These are phyloP conservation scores for Sphagnum fallax DNA, from an alignment of 228 moss, liverwort and hornwort genomes.

Conservation along the genomic window DNA sequence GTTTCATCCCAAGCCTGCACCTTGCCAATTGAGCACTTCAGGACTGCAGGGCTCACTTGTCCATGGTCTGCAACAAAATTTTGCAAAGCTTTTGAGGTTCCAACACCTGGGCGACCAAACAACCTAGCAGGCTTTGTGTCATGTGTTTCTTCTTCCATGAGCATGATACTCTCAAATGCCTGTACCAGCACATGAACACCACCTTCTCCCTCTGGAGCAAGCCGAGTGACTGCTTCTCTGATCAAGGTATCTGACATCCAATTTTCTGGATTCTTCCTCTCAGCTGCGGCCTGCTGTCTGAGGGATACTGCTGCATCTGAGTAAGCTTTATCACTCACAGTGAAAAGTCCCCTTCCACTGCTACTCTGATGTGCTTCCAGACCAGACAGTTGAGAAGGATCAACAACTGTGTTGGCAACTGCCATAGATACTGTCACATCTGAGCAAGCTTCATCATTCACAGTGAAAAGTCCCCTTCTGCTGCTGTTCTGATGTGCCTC, in stretches of 20 bases:
- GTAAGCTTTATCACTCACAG: conserved; percentile 1
- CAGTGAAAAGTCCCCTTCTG: conserved; percentile 15
- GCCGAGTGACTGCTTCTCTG: conserved; percentile 52
- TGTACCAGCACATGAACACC: conserved; percentile 70
- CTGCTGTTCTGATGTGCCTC: conserved; percentile 10
- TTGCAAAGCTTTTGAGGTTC: no score
- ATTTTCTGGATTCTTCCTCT: conserved; percentile 51
- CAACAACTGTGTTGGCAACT: no score
- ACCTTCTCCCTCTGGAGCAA: conserved; percentile 49
- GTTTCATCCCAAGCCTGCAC: no score
- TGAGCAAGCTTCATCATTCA: conserved; percentile 1
- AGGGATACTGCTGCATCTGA: conserved; percentile 1
- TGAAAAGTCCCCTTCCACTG: conserved; percentile 19
- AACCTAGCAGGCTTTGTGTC: conserved; percentile 14
- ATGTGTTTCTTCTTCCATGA: conserved; percentile 33
- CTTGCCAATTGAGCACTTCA: no score
- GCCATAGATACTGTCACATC: no score
- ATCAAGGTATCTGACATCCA: conserved; percentile 83
- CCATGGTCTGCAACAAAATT: no score
- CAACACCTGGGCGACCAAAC: no score
- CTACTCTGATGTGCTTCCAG: conserved; percentile 6
- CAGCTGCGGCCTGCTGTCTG: conserved; percentile 37
- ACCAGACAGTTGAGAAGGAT: no score
- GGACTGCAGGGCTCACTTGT: no score
- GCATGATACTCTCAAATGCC: conserved; percentile 75